These are phyloP conservation scores for Helotiales sp. DNA, from an alignment of 2,329 filamentous ascomycete species.

Conservation along the genomic window DNA sequence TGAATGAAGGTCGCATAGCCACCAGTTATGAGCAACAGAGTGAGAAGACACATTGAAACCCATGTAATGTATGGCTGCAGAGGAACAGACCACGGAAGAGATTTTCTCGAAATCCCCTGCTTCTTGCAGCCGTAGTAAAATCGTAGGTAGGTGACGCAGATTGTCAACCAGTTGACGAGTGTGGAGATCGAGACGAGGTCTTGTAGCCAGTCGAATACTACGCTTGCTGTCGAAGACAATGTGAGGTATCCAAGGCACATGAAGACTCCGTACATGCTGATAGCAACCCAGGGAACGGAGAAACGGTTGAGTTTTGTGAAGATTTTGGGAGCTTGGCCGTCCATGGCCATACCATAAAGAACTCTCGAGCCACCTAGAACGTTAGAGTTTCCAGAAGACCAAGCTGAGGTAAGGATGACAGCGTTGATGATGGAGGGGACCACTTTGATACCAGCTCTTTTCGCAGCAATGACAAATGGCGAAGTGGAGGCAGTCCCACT, in stretches of 20 bases:
- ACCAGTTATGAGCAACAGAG: constrained; percentile 57
- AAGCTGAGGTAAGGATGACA: too few species aligned
- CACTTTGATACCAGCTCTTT: too few species aligned
- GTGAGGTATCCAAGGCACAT: constrained; percentile 67
- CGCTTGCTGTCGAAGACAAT: constrained; percentile 54
- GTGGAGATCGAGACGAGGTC: constrained; percentile 63
- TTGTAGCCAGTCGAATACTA: constrained; percentile 66
- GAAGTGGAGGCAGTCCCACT: too few species aligned
- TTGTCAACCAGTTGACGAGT: constrained; percentile 62
- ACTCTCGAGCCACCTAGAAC: too few species aligned
- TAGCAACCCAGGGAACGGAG: constrained; percentile 55
- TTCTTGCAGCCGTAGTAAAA: constrained; percentile 54
- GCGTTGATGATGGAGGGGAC: too few species aligned
- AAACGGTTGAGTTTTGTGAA: constrained; percentile 52
- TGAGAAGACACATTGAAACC: constrained; percentile 50
- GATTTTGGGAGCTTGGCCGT: too few species aligned
- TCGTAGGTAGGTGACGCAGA: constrained; percentile 59
- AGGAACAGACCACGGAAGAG: constrained; percentile 54
- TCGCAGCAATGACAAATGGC: too few species aligned
- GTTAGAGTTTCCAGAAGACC: too few species aligned
- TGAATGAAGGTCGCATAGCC: constrained; percentile 67
- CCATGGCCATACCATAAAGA: too few species aligned
- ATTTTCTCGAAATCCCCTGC: constrained; percentile 51
- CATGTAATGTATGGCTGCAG: constrained; percentile 60
- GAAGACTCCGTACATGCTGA: constrained; percentile 33